Conservation (phyloP, 2,329 filamentous ascomycete species). For the Epichloe typhina region DNA sequence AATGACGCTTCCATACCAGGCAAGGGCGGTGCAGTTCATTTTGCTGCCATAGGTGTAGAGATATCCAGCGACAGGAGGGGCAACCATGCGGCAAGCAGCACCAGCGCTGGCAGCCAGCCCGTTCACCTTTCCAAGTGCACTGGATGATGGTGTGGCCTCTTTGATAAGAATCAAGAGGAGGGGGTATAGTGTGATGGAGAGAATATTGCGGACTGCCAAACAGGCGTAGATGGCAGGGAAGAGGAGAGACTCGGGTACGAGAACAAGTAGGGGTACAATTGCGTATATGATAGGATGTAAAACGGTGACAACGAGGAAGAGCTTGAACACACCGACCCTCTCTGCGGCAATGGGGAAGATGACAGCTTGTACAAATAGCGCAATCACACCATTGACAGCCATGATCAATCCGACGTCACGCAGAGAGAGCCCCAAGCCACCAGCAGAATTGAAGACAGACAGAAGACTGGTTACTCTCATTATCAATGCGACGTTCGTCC, state of each 20-base stretch:
- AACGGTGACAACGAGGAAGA: constrained; percentile 44
- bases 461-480: constrained; percentile 18
- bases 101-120: constrained; percentile 52
- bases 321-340: constrained; percentile 42
- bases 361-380: constrained; percentile 44
- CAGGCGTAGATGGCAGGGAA: constrained; percentile 46
- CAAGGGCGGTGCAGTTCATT: constrained; percentile 45
- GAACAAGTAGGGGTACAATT: constrained; percentile 44
- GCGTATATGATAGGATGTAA: constrained; percentile 50
- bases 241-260: constrained; percentile 37
- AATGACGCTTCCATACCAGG: constrained; percentile 49
- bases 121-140: constrained; percentile 50
- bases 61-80: constrained; percentile 50
- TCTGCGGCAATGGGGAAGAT: constrained; percentile 48
- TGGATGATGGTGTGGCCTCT: constrained; percentile 44
- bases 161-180: constrained; percentile 55
- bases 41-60: constrained; percentile 47
- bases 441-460: constrained; percentile 42
- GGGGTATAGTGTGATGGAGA: constrained; percentile 50
- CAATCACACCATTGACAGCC: constrained; percentile 45
- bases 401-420: constrained; percentile 49
- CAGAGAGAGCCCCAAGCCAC: constrained; percentile 49
- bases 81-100: constrained; percentile 53
- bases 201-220: constrained; percentile 43
- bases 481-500: constrained; percentile 44